Percentiles rank a stretch among this genome's conserved stretches.
Evolutionary conservation across 2,329 filamentous ascomycete genomes (phyloP).

Genomic region (Alternaria ethzedia): DNA sequence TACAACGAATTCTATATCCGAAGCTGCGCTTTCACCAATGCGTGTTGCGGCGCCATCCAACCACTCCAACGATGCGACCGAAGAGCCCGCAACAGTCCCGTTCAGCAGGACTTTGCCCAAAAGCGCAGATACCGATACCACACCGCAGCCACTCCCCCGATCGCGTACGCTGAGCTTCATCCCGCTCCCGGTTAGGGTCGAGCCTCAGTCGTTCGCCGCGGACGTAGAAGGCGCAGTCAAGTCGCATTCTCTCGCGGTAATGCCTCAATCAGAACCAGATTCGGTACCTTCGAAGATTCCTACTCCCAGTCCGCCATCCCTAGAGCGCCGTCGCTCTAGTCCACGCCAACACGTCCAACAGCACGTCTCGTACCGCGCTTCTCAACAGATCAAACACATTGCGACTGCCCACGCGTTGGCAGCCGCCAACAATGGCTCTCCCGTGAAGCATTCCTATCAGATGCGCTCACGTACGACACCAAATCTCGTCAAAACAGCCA

Average conservation of each 20-base stretch:
- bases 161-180: constrained; percentile 44
- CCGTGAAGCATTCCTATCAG: constrained; percentile 21
- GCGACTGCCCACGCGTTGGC: constrained; percentile 23
- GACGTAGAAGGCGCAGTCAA: constrained; percentile 13
- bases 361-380: constrained; percentile 19
- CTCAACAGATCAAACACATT: constrained; percentile 27
- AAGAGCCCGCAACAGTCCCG: neutral
- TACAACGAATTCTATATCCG: constrained; percentile 3
- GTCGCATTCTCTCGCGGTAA: neutral
- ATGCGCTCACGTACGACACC: constrained; percentile 41
- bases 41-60: constrained; percentile 4
- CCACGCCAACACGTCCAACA: constrained; percentile 32
- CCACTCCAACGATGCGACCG: neutral
- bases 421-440: constrained; percentile 6
- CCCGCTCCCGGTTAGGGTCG: constrained; percentile 29
- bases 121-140: constrained; percentile 16
- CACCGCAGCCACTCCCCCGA: constrained; percentile 30
- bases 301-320: constrained; percentile 32
- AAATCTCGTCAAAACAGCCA: constrained; percentile 28
- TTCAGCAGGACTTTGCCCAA: neutral
- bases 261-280: constrained; percentile 10
- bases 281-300: constrained; percentile 36
- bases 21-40: constrained; percentile 15
- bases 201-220: constrained; percentile 9
- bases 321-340: constrained; percentile 28